These are phyloP conservation scores for Psidium friedrichsthalianum DNA, from an alignment of 345 rosid species.

Conservation along the genomic window DNA sequence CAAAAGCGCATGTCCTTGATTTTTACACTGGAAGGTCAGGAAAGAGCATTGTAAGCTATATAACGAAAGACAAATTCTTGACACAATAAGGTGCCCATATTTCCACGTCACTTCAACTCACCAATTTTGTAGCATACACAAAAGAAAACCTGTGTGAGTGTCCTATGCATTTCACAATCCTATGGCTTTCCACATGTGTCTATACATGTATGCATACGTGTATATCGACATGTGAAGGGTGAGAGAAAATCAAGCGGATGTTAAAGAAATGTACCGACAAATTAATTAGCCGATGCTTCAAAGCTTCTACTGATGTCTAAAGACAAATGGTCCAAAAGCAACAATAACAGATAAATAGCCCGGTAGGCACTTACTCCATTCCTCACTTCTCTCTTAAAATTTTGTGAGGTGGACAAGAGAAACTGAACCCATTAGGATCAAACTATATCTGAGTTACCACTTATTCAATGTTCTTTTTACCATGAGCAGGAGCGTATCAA, in stretches of 20 bases:
- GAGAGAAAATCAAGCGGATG: neutral
- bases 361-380: neutral
- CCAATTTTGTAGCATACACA: neutral
- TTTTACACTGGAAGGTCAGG: conserved; percentile 43
- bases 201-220: neutral
- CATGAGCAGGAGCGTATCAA: neutral
- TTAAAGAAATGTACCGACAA: neutral
- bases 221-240: neutral
- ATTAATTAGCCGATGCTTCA: neutral
- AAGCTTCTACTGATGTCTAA: neutral
- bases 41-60: neutral
- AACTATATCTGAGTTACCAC: neutral
- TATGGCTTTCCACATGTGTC: neutral
- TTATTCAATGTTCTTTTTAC: neutral
- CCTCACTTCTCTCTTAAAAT: neutral
- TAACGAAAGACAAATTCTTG: neutral
- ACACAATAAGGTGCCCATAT: neutral
- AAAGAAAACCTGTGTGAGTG: neutral
- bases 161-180: neutral
- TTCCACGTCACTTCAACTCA: neutral
- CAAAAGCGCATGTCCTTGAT: conserved; percentile 67
- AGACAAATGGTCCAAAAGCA: neutral
- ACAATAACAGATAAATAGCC: neutral
- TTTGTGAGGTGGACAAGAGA: neutral
- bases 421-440: neutral